Evolutionary conservation across 2,329 filamentous ascomycete species (phyloP), one percentile per base, ranked within the genome.

Genomic region (Gnomoniopsis smithogilvyi): DNA sequence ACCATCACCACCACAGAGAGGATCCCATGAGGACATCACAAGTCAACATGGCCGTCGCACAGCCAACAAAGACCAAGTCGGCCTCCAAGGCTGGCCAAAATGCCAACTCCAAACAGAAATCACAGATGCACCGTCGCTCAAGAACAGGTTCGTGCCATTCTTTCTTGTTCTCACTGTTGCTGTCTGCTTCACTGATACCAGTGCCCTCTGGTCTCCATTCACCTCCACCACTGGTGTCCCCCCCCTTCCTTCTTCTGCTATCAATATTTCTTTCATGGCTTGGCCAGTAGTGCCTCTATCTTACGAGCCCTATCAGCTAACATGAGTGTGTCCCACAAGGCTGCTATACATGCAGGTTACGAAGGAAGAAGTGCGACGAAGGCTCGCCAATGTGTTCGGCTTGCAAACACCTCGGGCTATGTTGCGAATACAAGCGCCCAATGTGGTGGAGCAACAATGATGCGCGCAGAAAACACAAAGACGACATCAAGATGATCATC

Each of bases 381-480:
- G 84, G 83, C 63, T 76, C 79, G 41, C 83, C 84, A 55, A 76
- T 79, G 68, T 88, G 85, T 78, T 81, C 83, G 17, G 85, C 85
- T 62, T 88, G 85, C 81, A 86, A 84, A 67, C 81, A 86, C 70
- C 87, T 99, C 58, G 90, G 90, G 56, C 82, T 99, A 59, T 82
- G 83, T 69, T 99, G 95, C 79, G 92, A 98, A 80, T 99, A 98
- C 80, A 96, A 96, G 82, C 82, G 93, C 70, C 95, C 95, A 41
- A 86, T 91, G 77, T 99, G 95, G 95, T 99, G 95, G 95, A 90
- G 89, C 76, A 97, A 95, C 80, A 90, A 90, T 70, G 92, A 96
- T 64, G 86, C 90, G 70, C 84, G 95, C 66, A 86, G 89, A 67
- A 79, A 87, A 58, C 92, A 97, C 73, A 99, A 98, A 78, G 95